These are phyloP conservation scores for Penicillium arizonense DNA, from an alignment of 495 filamentous ascomycete species.

Conservation along the genomic window DNA sequence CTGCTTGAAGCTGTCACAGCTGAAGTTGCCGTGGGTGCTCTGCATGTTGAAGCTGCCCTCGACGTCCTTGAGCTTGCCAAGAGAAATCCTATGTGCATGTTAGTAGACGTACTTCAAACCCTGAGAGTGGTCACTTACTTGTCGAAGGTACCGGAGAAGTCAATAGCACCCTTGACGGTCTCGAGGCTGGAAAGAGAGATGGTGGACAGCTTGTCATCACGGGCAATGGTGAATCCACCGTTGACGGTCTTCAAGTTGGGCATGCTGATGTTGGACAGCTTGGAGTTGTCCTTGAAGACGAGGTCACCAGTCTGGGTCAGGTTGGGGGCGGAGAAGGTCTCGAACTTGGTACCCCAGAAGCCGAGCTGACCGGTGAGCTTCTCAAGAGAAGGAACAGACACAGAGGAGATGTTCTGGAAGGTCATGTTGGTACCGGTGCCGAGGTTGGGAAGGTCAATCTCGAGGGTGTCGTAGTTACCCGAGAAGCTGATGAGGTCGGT, in stretches of 20 bases:
- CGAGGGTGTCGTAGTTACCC: constrained; percentile 52
- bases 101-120: constrained; percentile 5
- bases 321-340: constrained; percentile 68
- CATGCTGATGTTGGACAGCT: constrained; percentile 75
- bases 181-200: constrained; percentile 67
- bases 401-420: constrained; percentile 74
- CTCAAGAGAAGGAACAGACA: constrained; percentile 74
- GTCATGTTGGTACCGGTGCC: constrained; percentile 78
- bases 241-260: constrained; percentile 63
- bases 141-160: constrained; percentile 82
- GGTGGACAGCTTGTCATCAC: constrained; percentile 71
- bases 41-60: constrained; percentile 85
- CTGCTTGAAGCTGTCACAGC: constrained; percentile 48
- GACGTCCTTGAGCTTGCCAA: constrained; percentile 71
- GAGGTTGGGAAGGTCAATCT: constrained; percentile 77
- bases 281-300: constrained; percentile 74
- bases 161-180: constrained; percentile 79
- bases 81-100: constrained; percentile 55
- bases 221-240: constrained; percentile 79
- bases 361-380: constrained; percentile 75
- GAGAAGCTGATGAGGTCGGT: constrained; percentile 60
- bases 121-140: constrained; percentile 56
- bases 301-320: constrained; percentile 75
- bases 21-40: constrained; percentile 62
- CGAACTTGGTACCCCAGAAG: constrained; percentile 79